A percentile compares a stretch with the other conserved stretches of the same genome.
phyloP scores from a whole-genome alignment of 202 grass and related monocot genomes.

The Musa balbisiana region DNA sequence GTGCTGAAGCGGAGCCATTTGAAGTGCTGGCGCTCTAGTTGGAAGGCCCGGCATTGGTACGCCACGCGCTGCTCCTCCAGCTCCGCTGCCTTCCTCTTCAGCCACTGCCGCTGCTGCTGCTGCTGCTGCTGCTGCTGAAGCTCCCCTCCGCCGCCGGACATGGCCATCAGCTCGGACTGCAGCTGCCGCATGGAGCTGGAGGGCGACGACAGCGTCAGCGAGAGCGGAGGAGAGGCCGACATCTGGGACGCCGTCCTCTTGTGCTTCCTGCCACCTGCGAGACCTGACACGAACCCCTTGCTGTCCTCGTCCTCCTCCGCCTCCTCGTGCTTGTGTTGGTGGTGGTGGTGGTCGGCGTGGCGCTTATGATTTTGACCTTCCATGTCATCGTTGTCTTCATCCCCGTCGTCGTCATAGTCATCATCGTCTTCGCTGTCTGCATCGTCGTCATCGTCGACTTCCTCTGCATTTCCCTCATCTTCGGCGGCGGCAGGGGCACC shows the following conservation, averaged over 20 bases:
- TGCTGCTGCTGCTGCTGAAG: not conserved
- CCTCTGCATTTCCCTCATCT: slow-evolving; percentile 3
- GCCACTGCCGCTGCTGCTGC: slow-evolving; percentile 5
- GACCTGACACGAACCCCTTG: not conserved
- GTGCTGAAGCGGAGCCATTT: slow-evolving; percentile 24
- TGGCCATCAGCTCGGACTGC: slow-evolving; percentile 1
- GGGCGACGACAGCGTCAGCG: slow-evolving; percentile 48
- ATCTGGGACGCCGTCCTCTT: slow-evolving; percentile 5
- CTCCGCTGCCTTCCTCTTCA: slow-evolving; percentile 13
- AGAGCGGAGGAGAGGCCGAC: slow-evolving; percentile 32
- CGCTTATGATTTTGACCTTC: not conserved
- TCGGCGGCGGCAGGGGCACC: not conserved
- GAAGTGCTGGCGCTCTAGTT: slow-evolving; percentile 21
- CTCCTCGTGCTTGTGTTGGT: slow-evolving; percentile 9
- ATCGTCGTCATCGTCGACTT: slow-evolving; percentile 5
- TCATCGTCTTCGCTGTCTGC: not conserved
- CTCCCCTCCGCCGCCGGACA: slow-evolving; percentile 9
- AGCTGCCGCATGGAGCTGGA: slow-evolving; percentile 10
- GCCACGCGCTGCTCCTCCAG: slow-evolving; percentile 15
- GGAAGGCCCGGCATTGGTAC: slow-evolving; percentile 10
- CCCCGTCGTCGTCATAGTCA: not conserved
- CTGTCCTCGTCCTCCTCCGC: slow-evolving; percentile 10
- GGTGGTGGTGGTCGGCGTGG: not conserved
- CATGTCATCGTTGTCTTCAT: slow-evolving; percentile 12
- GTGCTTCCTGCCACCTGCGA: not conserved